Percentiles rank a stretch among this genome's conserved stretches.
These are phyloP conservation scores for Rubia tinctorum DNA, from an alignment of 305 asterid species.

Conservation along the genomic window DNA sequence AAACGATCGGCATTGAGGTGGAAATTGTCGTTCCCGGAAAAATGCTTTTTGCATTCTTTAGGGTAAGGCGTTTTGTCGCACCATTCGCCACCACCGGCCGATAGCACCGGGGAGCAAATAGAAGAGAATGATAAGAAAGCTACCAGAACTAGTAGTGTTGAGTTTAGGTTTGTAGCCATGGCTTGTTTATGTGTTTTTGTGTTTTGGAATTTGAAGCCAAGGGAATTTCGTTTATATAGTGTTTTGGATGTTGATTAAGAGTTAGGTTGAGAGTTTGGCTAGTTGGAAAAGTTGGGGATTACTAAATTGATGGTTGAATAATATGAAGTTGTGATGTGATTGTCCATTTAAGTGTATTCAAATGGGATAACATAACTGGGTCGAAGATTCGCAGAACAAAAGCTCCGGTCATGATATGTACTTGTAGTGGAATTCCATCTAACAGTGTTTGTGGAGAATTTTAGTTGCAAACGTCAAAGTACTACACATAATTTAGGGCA, in stretches of 20 bases:
- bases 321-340: not conserved
- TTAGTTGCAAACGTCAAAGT: not conserved
- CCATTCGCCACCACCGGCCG: constrained; percentile 37
- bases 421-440: not conserved
- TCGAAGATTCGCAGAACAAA: constrained; percentile 3
- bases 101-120: constrained; percentile 7
- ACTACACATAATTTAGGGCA: not conserved
- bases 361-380: constrained; percentile 17
- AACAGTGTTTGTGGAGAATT: not conserved
- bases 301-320: constrained; percentile 32
- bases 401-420: not conserved
- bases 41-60: constrained; percentile 53
- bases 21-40: constrained; percentile 22
- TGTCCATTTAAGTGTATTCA: constrained; percentile 17
- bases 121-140: constrained; percentile 27
- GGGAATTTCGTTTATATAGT: constrained; percentile 11
- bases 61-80: constrained; percentile 71
- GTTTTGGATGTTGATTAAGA: constrained; percentile 17
- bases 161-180: constrained; percentile 24
- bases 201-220: not conserved
- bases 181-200: not conserved
- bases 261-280: constrained; percentile 12
- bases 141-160: constrained; percentile 12
- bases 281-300: constrained; percentile 20
- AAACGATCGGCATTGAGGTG: constrained; percentile 19